Percentiles rank a stretch among this genome's conserved stretches.
These are phyloP conservation scores for Peronosclerospora sorghi DNA, from an alignment of 352 stramenopile genomes.

Conservation along the genomic window DNA sequence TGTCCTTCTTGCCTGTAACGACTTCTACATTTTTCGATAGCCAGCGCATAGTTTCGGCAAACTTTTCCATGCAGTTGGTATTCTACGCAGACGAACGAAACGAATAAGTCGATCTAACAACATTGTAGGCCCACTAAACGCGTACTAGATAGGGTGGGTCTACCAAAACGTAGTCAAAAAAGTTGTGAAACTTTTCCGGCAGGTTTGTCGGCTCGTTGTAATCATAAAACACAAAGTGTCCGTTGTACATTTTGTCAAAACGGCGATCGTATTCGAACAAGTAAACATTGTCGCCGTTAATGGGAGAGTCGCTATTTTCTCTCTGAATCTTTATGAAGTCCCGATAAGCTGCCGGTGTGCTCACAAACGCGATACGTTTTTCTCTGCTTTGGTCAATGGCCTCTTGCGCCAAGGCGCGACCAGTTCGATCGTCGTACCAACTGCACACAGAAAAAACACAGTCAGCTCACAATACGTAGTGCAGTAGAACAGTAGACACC, in stretches of 20 bases:
- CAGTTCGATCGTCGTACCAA: constrained; percentile 45
- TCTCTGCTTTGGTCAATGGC: constrained; percentile 43
- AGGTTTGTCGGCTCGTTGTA: constrained; percentile 42
- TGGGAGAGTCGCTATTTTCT: constrained; percentile 17
- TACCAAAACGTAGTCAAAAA: constrained; percentile 48
- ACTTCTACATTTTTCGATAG: constrained; percentile 28
- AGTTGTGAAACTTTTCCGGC: constrained; percentile 38
- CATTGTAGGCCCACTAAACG: too few species aligned
- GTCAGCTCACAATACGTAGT: background rate
- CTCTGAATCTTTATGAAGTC: constrained; percentile 33
- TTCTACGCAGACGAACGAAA: constrained; percentile 33
- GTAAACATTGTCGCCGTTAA: constrained; percentile 30
- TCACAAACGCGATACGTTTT: constrained; percentile 38
- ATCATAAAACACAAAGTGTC: constrained; percentile 49
- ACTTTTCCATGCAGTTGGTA: constrained; percentile 45
- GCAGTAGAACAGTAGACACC: background rate
- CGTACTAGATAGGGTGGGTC: constrained; percentile 43
- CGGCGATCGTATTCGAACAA: constrained; percentile 47
- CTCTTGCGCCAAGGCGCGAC: constrained; percentile 32
- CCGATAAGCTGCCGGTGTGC: constrained; percentile 35
- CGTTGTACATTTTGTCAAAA: constrained; percentile 40
- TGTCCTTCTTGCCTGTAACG: constrained; percentile 19
- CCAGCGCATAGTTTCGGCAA: constrained; percentile 45
- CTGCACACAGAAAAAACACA: constrained; percentile 8
- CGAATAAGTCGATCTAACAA: too few species aligned